Base-by-base conservation (phyloP, 495 filamentous ascomycete genomes). In the Xylaria flabelliformis region DNA sequence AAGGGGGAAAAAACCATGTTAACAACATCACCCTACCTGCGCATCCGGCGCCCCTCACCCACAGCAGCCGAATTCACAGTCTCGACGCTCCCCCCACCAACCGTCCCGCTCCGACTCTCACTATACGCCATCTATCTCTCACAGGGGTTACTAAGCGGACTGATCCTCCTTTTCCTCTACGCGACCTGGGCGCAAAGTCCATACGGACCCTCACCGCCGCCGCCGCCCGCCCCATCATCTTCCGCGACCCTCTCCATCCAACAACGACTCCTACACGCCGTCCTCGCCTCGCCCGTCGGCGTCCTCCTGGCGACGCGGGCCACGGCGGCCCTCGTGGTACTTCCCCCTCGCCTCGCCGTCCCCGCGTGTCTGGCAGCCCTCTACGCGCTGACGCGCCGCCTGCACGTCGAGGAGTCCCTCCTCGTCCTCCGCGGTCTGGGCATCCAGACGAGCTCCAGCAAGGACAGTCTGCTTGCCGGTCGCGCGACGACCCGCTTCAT, bases 381-480 rank as follows among this genome's bases (percentile, higher is more conserved):
- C 0, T 87, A 84, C 74, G 19, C 76, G 21, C 72, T 82, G 0
- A 70, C 83, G 15, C 76, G 78, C 4, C 83, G 84, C 26, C 75
- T 85, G 17, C 84, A 87, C 74, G 81, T 82, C 83, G 91, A 95
- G 79, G 96, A 98, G 83, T 93, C 91, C 1, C 88, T 99, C 8
- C 86, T 98, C 1, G 93, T 97, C 13, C 90, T 99, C 68, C 90
- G 94, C 50, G 92, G 94, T 21, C 86, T 99, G 19, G 96, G 96
- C 3, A 92, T 99, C 69, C 96, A 99, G 79, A 98, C 94, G 4
- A 89, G 88, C 6, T 93, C 91, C 0, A 89, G 88, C 26, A 90
- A 88, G 34, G 77, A 85, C 1, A 90, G 88, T 19, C 90, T 91
- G 70, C 87, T 94, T 17, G 41, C 67, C 61, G 63, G 21, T 3